A percentile compares a stretch with the other conserved stretches of the same genome.
These are phyloP conservation scores for Klebsormidium nitens DNA, from an alignment of 139 green algal species.

Conservation along the genomic window DNA sequence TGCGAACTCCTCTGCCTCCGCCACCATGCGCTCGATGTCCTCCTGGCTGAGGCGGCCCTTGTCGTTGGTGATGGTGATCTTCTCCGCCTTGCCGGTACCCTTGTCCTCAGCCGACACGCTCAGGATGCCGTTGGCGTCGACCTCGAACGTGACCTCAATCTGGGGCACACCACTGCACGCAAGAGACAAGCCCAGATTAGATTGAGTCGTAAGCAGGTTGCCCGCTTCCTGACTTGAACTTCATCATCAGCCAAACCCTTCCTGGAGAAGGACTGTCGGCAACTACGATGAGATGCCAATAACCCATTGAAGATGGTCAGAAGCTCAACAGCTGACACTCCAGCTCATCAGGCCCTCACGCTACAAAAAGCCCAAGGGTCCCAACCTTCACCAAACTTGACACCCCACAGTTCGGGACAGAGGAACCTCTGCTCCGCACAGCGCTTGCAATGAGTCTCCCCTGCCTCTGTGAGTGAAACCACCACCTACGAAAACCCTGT, in stretches of 20 bases:
- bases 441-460: not conserved
- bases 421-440: not conserved
- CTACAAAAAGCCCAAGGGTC: not conserved
- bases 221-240: not conserved
- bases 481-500: not conserved
- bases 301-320: not conserved
- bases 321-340: no score
- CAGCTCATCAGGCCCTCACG: not conserved
- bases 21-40: constrained; percentile 58
- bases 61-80: constrained; percentile 78
- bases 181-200: not conserved
- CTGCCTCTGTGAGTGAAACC: not conserved
- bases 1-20: constrained; percentile 56
- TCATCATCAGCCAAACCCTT: not conserved
- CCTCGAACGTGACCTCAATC: constrained; percentile 60
- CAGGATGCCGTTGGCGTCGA: constrained; percentile 61
- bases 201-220: not conserved
- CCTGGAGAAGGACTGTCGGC: not conserved
- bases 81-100: constrained; percentile 68
- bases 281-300: not conserved
- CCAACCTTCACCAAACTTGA: not conserved
- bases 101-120: constrained; percentile 58
- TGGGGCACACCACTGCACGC: constrained; percentile 43
- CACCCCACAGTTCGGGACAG: not conserved
- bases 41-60: constrained; percentile 54